phyloP scores from a whole-genome alignment of 176 grass and related monocot species.

The Cenchrus purpureus region DNA sequence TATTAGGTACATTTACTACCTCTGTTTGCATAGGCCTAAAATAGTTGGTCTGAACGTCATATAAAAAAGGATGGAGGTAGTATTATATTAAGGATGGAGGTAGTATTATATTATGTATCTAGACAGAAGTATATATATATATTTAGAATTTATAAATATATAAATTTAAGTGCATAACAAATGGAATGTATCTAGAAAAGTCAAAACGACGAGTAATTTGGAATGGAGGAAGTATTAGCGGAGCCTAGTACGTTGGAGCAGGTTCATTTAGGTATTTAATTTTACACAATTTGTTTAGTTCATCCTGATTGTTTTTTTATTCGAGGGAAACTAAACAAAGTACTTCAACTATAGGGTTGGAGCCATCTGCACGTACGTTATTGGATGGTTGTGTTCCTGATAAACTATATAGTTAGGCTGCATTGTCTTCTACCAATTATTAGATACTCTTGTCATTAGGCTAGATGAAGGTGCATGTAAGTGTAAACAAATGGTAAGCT shows the following conservation, averaged over 20 bases:
- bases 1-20: too few species aligned
- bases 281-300: not conserved
- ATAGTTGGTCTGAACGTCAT: too few species aligned
- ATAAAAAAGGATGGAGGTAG: too few species aligned
- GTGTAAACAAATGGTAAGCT: conserved; percentile 15
- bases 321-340: not conserved
- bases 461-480: not conserved
- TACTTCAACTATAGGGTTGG: not conserved
- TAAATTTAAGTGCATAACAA: too few species aligned
- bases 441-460: conserved; percentile 21
- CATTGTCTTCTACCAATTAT: conserved; percentile 18
- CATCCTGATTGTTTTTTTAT: not conserved
- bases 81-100: too few species aligned
- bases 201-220: too few species aligned
- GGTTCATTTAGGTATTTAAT: not conserved
- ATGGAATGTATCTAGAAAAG: too few species aligned
- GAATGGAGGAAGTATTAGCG: too few species aligned
- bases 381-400: not conserved
- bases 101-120: too few species aligned
- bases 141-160: too few species aligned
- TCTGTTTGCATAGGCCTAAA: too few species aligned
- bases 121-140: too few species aligned
- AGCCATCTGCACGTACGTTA: conserved; percentile 1
- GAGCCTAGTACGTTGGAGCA: not conserved
- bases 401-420: not conserved